phyloP scores from a whole-genome alignment of 805 yeast genomes.

The Cyberlindnera petersonii region DNA sequence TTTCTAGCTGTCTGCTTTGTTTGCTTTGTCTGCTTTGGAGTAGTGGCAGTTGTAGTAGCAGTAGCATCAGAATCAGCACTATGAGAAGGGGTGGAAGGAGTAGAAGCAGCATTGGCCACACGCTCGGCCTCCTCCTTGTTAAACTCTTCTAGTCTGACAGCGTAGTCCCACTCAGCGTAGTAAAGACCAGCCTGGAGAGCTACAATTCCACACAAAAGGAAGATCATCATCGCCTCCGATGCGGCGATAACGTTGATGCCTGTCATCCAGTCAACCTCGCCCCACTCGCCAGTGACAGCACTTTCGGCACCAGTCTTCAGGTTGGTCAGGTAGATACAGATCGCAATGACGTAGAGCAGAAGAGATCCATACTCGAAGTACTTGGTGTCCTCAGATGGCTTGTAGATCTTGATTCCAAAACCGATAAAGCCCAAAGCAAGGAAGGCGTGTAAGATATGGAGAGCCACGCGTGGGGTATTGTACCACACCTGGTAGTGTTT shows the following conservation, averaged over 20 bases:
- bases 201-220: constrained; percentile 73
- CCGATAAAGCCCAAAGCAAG: constrained; percentile 68
- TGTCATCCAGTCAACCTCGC: constrained; percentile 81
- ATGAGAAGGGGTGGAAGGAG: constrained; percentile 11
- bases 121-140: constrained; percentile 29
- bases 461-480: constrained; percentile 53
- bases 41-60: constrained; percentile 3
- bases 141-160: constrained; percentile 33
- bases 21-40: no score
- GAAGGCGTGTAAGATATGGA: constrained; percentile 60
- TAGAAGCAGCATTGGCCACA: constrained; percentile 12
- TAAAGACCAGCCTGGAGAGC: constrained; percentile 84
- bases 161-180: constrained; percentile 69
- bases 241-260: constrained; percentile 94
- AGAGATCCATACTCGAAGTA: constrained; percentile 88
- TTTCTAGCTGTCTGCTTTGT: no score
- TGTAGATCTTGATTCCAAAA: constrained; percentile 70
- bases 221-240: constrained; percentile 68
- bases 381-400: constrained; percentile 81
- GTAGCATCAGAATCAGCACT: constrained; percentile 2
- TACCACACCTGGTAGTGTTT: constrained; percentile 75
- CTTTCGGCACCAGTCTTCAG: constrained; percentile 75
- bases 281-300: constrained; percentile 77
- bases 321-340: constrained; percentile 82
- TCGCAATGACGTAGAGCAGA: constrained; percentile 64